Base-by-base conservation (phyloP, 352 stramenopile species). In the Pythium periplocum region DNA sequence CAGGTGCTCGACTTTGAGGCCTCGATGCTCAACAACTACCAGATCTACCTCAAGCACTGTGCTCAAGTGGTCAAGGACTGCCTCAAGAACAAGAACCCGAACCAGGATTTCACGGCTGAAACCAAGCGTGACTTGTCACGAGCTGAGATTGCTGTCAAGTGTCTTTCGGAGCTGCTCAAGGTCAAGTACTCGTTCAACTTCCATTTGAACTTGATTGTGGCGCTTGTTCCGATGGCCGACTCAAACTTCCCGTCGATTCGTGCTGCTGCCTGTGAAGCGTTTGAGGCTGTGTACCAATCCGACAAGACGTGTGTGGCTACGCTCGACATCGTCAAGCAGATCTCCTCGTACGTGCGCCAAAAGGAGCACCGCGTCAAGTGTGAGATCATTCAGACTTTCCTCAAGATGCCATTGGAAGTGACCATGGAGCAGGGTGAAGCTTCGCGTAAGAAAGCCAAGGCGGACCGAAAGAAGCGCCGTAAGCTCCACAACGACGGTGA, bases 171-270 rank as follows among this genome's bases (percentile, higher is more conserved):
- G 60, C 56, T 95, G 32, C 62, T 95, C 38, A 81, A 90, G 60
- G 78, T 73, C 57, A 95, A 95, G 57, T 93, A 87, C 55, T 54
- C 80, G 7, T 95, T 93, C 64, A 95, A 93, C 60, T 93, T 95
- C 54, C 78, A 92, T 63, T 51, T 90, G 53, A 93, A 93, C 54
- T 60, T 95, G 35, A 85, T 95, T 48, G 78, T 86, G 4, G 81
- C 82, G 31, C 64, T 95, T 33, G 80, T 95, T 36, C 84, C 84
- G 12, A 79, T 93, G 63, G 78, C 84, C 30, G 82, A 95, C 54
- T 83, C 76, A 36, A 56, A 62, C 36, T 88, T 89, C 41, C 26
- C 64, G 8, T 70, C 38, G 8, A 63, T 95, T 30, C 78, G 78
- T 34, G 55, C 64, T 6, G 68, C 72, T 12, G 80, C 75, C 37